A percentile compares a stretch with the other conserved stretches of the same genome.
Conservation (phyloP, 1,139 yeast species). For the Hyphopichia khmerensis region DNA sequence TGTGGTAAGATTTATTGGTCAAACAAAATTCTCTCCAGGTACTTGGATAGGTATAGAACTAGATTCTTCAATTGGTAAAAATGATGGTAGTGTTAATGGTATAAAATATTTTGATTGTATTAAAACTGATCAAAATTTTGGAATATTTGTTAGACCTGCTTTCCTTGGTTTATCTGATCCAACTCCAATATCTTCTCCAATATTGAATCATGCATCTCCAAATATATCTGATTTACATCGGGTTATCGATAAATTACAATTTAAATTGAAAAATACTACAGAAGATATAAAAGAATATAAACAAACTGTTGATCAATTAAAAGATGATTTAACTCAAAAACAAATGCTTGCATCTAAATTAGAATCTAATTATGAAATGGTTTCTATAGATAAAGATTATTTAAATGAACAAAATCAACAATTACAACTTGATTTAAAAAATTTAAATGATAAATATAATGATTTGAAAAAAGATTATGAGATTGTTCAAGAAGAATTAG, state of each 20-base stretch:
- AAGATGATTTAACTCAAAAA: conserved; percentile 12
- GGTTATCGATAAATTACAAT: conserved; percentile 44
- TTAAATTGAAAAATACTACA: conserved; percentile 31
- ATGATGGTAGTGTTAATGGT: conserved; percentile 75
- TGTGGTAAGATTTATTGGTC: conserved; percentile 48
- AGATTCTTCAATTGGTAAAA: conserved; percentile 64
- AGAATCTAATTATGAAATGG: conserved; percentile 48
- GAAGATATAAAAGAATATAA: conserved; percentile 25
- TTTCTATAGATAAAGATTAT: conserved; percentile 54
- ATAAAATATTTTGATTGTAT: conserved; percentile 57
- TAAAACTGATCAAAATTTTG: conserved; percentile 40
- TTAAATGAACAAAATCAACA: conserved; percentile 41
- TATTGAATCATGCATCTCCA: not conserved
- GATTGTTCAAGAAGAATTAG: conserved; percentile 47
- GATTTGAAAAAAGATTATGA: conserved; percentile 40
- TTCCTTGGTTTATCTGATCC: conserved; percentile 9
- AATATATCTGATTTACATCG: conserved; percentile 7
- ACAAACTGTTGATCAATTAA: conserved; percentile 15
- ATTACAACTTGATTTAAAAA: conserved; percentile 27
- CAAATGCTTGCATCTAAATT: conserved; percentile 14
- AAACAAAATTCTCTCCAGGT: conserved; percentile 60
- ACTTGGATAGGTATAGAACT: conserved; percentile 81
- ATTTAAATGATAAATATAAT: conserved; percentile 34
- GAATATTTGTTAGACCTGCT: conserved; percentile 57
- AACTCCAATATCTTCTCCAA: conserved; percentile 1